A percentile compares a stretch with the other conserved stretches of the same genome.
These are phyloP conservation scores for Terfezia claveryi DNA, from an alignment of 495 filamentous ascomycete genomes.

Conservation along the genomic window DNA sequence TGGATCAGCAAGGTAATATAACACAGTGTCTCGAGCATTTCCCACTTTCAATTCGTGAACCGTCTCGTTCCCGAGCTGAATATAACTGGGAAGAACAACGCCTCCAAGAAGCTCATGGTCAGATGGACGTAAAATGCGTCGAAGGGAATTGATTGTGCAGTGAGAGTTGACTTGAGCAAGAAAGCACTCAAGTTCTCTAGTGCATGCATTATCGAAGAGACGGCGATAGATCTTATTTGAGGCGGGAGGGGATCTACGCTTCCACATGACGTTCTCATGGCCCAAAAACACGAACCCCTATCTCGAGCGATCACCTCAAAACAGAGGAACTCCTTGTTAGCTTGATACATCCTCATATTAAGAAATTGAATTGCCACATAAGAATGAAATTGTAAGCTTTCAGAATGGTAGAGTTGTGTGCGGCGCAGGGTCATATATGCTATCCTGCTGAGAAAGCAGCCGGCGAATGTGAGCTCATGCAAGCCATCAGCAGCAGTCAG, in stretches of 20 bases:
- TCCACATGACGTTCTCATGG: background rate
- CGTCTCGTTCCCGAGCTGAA: background rate
- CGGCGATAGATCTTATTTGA: background rate
- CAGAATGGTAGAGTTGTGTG: too few relatives aligned
- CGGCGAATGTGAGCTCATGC: too few relatives aligned
- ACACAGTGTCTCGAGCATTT: background rate
- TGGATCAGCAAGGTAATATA: background rate
- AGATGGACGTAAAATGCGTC: background rate
- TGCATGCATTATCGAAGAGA: background rate
- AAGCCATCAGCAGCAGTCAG: too few relatives aligned
- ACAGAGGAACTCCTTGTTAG: background rate
- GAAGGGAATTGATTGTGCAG: background rate
- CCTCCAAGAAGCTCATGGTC: background rate
- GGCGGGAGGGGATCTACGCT: background rate
- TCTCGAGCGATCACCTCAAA: background rate
- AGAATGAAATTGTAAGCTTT: too few relatives aligned
- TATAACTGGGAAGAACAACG: background rate
- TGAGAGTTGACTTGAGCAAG: background rate
- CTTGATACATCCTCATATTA: background rate
- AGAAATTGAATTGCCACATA: too few relatives aligned
- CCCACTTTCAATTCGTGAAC: background rate
- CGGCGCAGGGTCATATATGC: too few relatives aligned
- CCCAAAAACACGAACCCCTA: background rate
- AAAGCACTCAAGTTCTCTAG: background rate
- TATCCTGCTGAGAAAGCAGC: too few relatives aligned